These are phyloP conservation scores for Neurospora sp. DNA, from an alignment of 495 filamentous ascomycete species.

Conservation along the genomic window DNA sequence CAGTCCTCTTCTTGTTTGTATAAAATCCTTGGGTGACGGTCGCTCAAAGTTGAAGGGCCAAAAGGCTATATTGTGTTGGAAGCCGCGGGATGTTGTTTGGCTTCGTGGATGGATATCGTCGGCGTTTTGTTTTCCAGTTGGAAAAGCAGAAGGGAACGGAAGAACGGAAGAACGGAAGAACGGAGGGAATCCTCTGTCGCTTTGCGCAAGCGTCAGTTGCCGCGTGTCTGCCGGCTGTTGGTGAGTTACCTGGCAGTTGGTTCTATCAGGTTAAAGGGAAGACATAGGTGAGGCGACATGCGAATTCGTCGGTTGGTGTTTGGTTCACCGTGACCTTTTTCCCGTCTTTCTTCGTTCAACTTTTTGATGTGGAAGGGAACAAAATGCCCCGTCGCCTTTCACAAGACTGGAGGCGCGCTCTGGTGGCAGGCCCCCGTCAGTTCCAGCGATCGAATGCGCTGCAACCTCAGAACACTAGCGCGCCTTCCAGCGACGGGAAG, in stretches of 20 bases:
- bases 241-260: neutral
- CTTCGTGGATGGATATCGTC: neutral
- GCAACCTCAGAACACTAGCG: neutral
- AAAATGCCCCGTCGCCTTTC: neutral
- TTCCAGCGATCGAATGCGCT: neutral
- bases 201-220: neutral
- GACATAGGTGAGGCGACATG: neutral
- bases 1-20: neutral
- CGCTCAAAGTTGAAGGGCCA: neutral
- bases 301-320: neutral
- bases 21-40: neutral
- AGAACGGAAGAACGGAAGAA: neutral
- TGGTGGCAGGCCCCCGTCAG: neutral
- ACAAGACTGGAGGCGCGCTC: neutral
- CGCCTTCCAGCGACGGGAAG: neutral
- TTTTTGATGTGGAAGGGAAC: neutral
- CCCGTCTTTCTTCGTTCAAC: neutral
- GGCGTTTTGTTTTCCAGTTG: neutral
- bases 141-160: neutral
- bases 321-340: neutral
- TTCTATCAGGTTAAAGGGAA: neutral
- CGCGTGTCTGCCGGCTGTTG: neutral
- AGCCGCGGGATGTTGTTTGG: neutral
- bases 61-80: neutral
- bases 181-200: neutral